Evolutionary conservation across 176 grass and related monocot species (phyloP).

Genomic region (Urochloa ruziziensis): DNA sequence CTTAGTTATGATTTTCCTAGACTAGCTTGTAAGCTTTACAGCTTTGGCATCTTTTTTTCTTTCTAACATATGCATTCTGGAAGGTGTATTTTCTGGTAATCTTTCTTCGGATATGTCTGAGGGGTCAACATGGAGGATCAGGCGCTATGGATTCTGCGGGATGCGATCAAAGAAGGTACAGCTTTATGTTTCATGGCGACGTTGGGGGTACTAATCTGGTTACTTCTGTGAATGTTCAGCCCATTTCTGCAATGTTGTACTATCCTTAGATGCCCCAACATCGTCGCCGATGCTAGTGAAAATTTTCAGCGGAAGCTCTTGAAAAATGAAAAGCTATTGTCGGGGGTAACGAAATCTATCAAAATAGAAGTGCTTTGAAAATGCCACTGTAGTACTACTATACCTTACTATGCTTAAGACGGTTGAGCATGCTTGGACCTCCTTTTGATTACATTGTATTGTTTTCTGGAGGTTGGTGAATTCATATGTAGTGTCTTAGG

Average conservation of each 20-base stretch:
- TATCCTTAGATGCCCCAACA: neutral
- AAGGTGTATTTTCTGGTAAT: conserved; percentile 85
- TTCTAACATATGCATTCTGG: conserved; percentile 16
- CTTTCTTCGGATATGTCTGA: conserved; percentile 84
- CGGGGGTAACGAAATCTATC: neutral
- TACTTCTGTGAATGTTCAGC: neutral
- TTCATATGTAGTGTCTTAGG: neutral
- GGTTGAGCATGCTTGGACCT: neutral
- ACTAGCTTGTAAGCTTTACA: no score
- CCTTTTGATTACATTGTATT: neutral
- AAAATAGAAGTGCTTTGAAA: neutral
- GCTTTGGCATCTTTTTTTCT: neutral
- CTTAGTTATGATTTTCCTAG: neutral
- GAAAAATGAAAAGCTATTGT: conserved; percentile 4
- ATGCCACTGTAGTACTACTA: no score
- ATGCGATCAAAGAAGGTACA: conserved; percentile 95
- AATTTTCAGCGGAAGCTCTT: neutral
- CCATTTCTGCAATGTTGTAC: neutral
- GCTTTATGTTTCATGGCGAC: neutral
- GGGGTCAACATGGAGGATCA: conserved; percentile 77
- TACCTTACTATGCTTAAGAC: neutral
- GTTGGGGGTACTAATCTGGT: neutral
- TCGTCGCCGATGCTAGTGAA: neutral
- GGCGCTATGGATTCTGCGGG: conserved; percentile 88
- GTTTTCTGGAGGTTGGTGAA: neutral